Evolutionary conservation across 306 rosid species (phyloP).

Genomic region (Betula pendula): DNA sequence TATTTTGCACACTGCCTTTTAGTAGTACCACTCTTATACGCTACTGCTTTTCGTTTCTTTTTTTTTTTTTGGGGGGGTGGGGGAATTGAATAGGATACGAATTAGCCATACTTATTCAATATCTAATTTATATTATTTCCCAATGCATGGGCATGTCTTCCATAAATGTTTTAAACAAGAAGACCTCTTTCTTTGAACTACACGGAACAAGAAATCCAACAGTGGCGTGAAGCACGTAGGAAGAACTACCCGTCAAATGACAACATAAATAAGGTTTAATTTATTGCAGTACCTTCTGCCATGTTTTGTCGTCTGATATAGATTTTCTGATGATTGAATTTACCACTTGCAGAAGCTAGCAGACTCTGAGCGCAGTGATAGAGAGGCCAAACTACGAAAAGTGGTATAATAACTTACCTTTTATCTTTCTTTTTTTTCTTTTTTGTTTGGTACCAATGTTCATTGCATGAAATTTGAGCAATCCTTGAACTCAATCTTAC

Average conservation of each 20-base stretch:
- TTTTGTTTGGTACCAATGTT: not conserved
- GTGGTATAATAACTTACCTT: constrained; percentile 43
- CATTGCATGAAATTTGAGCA: not conserved
- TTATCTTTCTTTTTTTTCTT: not conserved
- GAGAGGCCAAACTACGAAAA: constrained; percentile 50
- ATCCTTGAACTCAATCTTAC: constrained; percentile 2
- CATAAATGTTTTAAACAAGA: constrained; percentile 25
- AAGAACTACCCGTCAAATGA: constrained; percentile 64
- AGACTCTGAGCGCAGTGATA: constrained; percentile 37
- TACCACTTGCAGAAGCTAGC: constrained; percentile 51
- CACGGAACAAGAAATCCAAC: constrained; percentile 70
- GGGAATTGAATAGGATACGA: not conserved
- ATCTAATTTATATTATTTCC: constrained; percentile 12
- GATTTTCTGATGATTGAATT: constrained; percentile 34
- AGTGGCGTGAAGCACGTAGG: constrained; percentile 87
- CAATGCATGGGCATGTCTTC: not conserved
- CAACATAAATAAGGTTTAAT: constrained; percentile 57
- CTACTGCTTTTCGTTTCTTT: not conserved
- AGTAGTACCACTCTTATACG: not conserved
- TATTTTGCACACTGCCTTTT: constrained; percentile 13
- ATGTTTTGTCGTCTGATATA: constrained; percentile 22
- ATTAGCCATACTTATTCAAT: constrained; percentile 1
- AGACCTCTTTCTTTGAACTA: constrained; percentile 52
- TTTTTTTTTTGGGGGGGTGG: not conserved
- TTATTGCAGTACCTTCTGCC: constrained; percentile 17